Evolutionary conservation across 225 moss, liverwort and hornwort species (phyloP).

Genomic region (Antitrichia curtipendula): DNA sequence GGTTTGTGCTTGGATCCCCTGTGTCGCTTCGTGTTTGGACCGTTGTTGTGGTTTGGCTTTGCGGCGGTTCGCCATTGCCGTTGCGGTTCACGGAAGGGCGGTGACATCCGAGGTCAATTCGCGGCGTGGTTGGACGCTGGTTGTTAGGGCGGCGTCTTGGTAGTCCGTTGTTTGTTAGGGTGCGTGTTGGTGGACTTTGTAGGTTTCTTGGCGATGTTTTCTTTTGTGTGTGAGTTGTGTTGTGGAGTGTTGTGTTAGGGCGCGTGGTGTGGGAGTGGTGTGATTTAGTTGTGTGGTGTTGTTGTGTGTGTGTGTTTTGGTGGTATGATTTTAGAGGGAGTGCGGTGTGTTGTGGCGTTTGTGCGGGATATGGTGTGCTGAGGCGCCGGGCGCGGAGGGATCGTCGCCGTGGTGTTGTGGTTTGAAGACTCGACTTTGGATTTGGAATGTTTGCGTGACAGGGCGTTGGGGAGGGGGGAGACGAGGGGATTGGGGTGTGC

Average conservation of each 20-base stretch:
- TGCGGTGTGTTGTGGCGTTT: not conserved
- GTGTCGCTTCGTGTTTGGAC: constrained; percentile 10
- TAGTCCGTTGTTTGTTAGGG: not conserved
- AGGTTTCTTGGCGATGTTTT: not conserved
- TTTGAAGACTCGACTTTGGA: not conserved
- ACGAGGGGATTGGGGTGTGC: not conserved
- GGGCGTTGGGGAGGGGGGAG: not conserved
- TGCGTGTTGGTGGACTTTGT: not conserved
- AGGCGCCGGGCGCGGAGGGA: not conserved
- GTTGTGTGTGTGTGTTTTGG: not conserved
- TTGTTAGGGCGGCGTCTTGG: not conserved
- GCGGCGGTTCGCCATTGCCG: constrained; percentile 9
- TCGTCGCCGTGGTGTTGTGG: not conserved
- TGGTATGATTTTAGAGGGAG: not conserved
- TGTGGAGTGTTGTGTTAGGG: not conserved
- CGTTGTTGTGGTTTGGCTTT: not conserved
- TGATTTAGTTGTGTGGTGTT: not conserved
- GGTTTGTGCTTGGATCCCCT: not conserved
- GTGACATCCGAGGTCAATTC: not conserved
- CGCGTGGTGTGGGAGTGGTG: not conserved
- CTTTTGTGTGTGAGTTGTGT: not conserved
- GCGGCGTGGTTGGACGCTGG: not conserved
- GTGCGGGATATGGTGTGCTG: not conserved
- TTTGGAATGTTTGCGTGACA: not conserved
- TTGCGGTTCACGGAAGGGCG: not conserved